A percentile compares a stretch with the other conserved stretches of the same genome.
These are phyloP conservation scores for Radiomyces spectabilis DNA, from an alignment of 192 early-diverging fungal genomes.

Conservation along the genomic window DNA sequence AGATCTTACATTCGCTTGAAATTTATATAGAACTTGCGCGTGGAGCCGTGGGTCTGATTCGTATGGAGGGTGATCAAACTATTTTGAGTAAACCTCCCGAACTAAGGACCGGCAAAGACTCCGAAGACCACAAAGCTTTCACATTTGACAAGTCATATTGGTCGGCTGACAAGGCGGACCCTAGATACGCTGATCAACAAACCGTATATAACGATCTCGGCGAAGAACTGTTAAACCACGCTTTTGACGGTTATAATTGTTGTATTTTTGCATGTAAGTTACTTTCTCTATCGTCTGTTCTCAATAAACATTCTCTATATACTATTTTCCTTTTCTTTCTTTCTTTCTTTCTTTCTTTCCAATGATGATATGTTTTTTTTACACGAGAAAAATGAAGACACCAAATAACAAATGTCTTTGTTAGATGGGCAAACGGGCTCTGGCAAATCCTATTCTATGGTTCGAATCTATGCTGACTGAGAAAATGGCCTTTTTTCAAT, in stretches of 20 bases:
- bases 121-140: constrained; percentile 53
- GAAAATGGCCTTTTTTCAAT: background rate
- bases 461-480: constrained; percentile 9
- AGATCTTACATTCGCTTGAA: background rate
- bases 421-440: constrained; percentile 74
- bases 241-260: constrained; percentile 85
- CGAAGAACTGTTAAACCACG: constrained; percentile 71
- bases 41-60: constrained; percentile 56
- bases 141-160: constrained; percentile 90
- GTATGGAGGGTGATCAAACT: constrained; percentile 70
- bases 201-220: constrained; percentile 73
- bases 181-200: constrained; percentile 65
- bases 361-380: no score
- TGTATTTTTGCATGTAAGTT: constrained; percentile 87
- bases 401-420: background rate
- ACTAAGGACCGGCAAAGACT: constrained; percentile 26
- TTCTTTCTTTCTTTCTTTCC: background rate
- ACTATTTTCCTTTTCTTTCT: background rate
- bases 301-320: background rate
- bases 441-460: constrained; percentile 69
- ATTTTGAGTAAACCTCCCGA: constrained; percentile 46
- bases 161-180: constrained; percentile 60
- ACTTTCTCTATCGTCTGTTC: background rate
- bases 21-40: constrained; percentile 44
- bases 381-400: no score